Evolutionary conservation across 208 protist genomes (phyloP), one percentile per base, ranked within the genome.

Genomic region (Trypanosoma melophagium): DNA sequence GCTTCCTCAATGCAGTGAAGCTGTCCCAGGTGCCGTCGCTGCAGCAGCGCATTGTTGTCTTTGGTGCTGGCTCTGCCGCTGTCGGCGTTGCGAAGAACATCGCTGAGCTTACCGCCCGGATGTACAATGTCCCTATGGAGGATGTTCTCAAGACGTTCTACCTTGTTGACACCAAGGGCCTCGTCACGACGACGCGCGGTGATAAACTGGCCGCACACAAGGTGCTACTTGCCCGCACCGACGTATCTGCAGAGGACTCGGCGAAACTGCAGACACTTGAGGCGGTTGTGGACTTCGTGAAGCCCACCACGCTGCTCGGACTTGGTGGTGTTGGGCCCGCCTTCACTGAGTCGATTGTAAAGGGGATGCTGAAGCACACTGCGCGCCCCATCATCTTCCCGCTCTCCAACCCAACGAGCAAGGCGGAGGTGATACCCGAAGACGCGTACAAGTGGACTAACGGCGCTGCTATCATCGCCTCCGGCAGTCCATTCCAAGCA

Each of bases 251-350:
- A 21, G 83, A 86, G 72, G 76, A 89, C 50, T 86, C 72, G 64
- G 65, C 77, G 67, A 76, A 67, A 0, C 76, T 92, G 21, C 81
- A 40, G 54, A 92, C 77, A 17, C 77, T 90, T 21, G 59, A 78
- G 40, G 81, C 87, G 45, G 72, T 96, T 44, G 85, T 96, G 53
- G 76, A 87, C 59, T 86, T 86, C 42, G 89, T 99, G 50, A 97
- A 97, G 81, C 98, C 98, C 38, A 98, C 97, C 10, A 92, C 83
- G n/a, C 70, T 99, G 54, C 83, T 99, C 61, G 98, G 98, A 28
- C 86, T 99, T 41, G 89, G 91, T 62, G 97, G 95, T 45, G 74
- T 87, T 3, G 93, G 91, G 38, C 81, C 89, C 45, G 83, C 83
- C 21, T 99, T 99, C 81, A 97, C 95, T 13, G 76, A 98, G 76